phyloP scores from a whole-genome alignment of 2,329 filamentous ascomycete genomes.

The Cladophialophora immunda region DNA sequence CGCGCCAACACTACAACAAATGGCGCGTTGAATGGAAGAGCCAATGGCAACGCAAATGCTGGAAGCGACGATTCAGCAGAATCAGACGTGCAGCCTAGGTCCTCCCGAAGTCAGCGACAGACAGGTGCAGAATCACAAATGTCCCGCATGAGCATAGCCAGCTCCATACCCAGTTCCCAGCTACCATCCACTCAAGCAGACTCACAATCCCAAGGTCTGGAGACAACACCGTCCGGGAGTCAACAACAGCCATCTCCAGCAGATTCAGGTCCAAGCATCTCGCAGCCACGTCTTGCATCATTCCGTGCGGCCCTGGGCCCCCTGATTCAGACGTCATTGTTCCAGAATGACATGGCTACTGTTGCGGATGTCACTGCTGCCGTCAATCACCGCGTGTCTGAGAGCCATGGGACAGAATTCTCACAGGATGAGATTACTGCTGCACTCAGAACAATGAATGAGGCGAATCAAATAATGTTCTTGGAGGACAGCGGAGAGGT shows the following conservation, averaged over 20 bases:
- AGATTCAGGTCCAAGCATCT: constrained; percentile 76
- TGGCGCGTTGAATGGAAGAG: constrained; percentile 53
- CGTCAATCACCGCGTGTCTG: constrained; percentile 74
- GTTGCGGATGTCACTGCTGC: constrained; percentile 77
- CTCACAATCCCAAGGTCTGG: constrained; percentile 47
- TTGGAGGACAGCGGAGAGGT: constrained; percentile 39
- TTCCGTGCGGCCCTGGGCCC: constrained; percentile 87
- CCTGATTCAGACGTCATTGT: constrained; percentile 82
- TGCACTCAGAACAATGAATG: constrained; percentile 81
- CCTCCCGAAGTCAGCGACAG: constrained; percentile 50
- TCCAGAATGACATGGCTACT: constrained; percentile 83
- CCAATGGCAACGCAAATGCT: constrained; percentile 61
- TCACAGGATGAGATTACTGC: constrained; percentile 74
- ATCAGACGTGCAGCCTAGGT: constrained; percentile 56
- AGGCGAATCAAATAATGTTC: constrained; percentile 90
- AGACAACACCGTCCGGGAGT: constrained; percentile 63
- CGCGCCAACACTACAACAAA: constrained; percentile 45
- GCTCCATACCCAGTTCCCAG: constrained; percentile 81
- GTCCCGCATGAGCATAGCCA: constrained; percentile 70
- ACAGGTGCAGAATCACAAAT: constrained; percentile 51
- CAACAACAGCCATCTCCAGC: constrained; percentile 67
- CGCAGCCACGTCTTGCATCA: constrained; percentile 72
- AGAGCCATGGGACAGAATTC: constrained; percentile 67
- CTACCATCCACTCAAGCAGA: constrained; percentile 56
- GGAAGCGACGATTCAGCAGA: constrained; percentile 62